Conservation (phyloP, 2,329 filamentous ascomycete species). For the Ophiocordyceps australis region DNA sequence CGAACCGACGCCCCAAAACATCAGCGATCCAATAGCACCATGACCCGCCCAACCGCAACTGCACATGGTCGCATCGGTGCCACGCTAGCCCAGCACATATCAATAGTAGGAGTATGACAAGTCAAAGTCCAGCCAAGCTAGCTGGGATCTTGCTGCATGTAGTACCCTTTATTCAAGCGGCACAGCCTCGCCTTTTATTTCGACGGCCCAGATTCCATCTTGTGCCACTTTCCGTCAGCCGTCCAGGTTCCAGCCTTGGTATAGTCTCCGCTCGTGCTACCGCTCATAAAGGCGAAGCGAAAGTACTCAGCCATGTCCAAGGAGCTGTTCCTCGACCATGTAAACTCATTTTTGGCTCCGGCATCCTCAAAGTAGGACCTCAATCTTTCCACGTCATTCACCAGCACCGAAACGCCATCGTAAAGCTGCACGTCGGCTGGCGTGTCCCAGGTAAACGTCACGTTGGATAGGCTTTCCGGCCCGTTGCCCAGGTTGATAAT, state of each 20-base stretch:
- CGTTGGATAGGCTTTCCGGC: conserved; percentile 35
- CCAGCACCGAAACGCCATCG: conserved; percentile 62
- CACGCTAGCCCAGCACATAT: too few species aligned
- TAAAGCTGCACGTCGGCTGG: conserved; percentile 30
- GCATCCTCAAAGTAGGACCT: conserved; percentile 49
- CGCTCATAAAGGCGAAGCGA: conserved; percentile 56
- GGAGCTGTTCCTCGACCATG: conserved; percentile 34
- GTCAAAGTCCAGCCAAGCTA: too few species aligned
- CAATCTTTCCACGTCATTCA: conserved; percentile 75
- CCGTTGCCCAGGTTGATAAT: conserved; percentile 22
- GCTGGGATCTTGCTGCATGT: too few species aligned
- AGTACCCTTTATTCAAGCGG: conserved; percentile 5
- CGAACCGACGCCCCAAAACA: too few species aligned
- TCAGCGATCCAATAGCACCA: too few species aligned
- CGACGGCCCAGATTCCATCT: conserved; percentile 46
- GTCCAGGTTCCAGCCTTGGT: conserved; percentile 60
- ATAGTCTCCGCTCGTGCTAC: conserved; percentile 48
- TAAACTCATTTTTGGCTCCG: conserved; percentile 25
- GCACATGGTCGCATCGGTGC: too few species aligned
- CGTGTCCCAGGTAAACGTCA: conserved; percentile 38
- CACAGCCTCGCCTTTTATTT: conserved; percentile 9
- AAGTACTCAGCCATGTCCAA: conserved; percentile 49
- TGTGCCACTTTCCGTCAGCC: conserved; percentile 41
- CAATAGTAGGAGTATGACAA: too few species aligned
- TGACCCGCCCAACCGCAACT: too few species aligned